A percentile compares a stretch with the other conserved stretches of the same genome.
phyloP scores from a whole-genome alignment of 805 yeast genomes.

The Candida wancherniae region DNA sequence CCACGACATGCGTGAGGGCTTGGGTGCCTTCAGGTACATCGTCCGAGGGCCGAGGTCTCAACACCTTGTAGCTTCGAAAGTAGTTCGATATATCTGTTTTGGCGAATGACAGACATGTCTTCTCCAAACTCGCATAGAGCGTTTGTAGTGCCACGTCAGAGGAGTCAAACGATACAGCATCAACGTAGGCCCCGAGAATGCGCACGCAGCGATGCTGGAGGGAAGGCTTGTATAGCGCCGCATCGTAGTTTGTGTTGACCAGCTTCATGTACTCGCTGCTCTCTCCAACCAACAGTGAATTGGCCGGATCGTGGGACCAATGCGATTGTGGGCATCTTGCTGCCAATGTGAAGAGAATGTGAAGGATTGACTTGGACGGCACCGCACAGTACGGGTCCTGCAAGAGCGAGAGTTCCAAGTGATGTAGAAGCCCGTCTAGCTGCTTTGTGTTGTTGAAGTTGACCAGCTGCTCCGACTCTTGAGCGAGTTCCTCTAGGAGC shows the following conservation, averaged over 20 bases:
- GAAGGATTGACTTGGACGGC: constrained; percentile 26
- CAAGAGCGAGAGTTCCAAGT: constrained; percentile 19
- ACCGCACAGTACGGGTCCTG: constrained; percentile 10
- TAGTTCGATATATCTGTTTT: neutral
- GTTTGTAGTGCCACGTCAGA: neutral
- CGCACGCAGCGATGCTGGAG: constrained; percentile 18
- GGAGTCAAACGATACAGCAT: constrained; percentile 1
- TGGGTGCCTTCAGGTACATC: neutral
- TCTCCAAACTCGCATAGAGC: constrained; percentile 4
- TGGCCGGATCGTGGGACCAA: constrained; percentile 20
- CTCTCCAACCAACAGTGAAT: constrained; percentile 15
- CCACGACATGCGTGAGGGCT: constrained; percentile 5
- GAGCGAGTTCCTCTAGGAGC: constrained; percentile 20
- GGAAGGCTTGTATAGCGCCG: constrained; percentile 16
- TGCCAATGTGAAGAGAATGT: constrained; percentile 30
- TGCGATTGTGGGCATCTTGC: constrained; percentile 24
- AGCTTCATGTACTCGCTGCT: constrained; percentile 18
- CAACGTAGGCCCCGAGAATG: constrained; percentile 13
- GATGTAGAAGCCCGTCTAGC: constrained; percentile 25
- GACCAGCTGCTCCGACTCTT: constrained; percentile 7
- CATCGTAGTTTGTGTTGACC: constrained; percentile 19
- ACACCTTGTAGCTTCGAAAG: too few species aligned
- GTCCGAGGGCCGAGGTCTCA: neutral
- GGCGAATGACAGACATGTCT: constrained; percentile 1
- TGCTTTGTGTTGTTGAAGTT: constrained; percentile 26